Evolutionary conservation across 2,329 filamentous ascomycete genomes (phyloP).

Genomic region (Botrytis medusae): DNA sequence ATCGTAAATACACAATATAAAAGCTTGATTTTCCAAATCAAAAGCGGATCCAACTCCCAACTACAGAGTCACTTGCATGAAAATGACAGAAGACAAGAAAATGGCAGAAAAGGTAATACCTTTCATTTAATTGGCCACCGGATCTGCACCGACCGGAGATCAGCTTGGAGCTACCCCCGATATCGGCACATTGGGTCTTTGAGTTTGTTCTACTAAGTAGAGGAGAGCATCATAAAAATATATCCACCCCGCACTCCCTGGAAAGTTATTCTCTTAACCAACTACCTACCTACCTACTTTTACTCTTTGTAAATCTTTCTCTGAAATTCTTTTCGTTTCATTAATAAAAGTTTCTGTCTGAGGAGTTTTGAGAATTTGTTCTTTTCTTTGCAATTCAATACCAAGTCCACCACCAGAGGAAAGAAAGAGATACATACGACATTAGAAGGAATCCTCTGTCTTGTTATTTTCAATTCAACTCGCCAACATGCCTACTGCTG

Average conservation of each 20-base stretch:
- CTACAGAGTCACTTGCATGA: neutral
- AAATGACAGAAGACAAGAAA: neutral
- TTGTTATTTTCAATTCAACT: neutral
- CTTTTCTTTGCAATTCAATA: neutral
- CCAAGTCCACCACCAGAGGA: neutral
- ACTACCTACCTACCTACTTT: neutral
- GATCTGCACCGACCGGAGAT: neutral
- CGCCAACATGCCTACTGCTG: slow-evolving; percentile 23
- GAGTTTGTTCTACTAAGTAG: neutral
- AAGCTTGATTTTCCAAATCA: neutral
- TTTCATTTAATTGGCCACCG: neutral
- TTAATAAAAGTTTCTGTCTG: neutral
- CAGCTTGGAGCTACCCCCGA: slow-evolving; percentile 1
- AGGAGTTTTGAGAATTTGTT: neutral
- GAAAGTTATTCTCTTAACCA: neutral
- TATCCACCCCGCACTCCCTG: slow-evolving; percentile 13
- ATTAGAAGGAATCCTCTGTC: neutral
- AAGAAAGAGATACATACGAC: neutral
- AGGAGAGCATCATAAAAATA: slow-evolving; percentile 21
- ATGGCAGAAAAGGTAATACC: slow-evolving; percentile 12
- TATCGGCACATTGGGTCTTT: slow-evolving; percentile 21
- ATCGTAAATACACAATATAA: neutral
- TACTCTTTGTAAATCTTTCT: neutral
- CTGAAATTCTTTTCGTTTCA: neutral
- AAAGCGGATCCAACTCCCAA: neutral